Evolutionary conservation across 2,329 filamentous ascomycete species (phyloP), one percentile per base, ranked within the genome.

Genomic region (Cercospora zeina): DNA sequence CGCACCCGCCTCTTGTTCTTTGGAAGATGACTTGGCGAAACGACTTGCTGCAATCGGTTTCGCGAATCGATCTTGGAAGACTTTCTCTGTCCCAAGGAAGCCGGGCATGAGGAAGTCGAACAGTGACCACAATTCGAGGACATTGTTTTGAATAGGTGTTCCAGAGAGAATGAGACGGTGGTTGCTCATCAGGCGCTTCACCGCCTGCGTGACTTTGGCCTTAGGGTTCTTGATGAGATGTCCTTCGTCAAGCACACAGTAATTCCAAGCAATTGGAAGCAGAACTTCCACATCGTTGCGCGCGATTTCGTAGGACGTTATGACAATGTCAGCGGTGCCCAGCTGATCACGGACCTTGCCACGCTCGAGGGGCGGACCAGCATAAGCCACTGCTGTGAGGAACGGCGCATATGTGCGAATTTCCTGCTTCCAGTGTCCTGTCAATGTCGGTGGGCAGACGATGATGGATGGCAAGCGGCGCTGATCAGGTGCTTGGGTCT

Each of bases 81-180:
- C 91, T 78, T 96, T 96, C 74, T 99, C 95, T 0, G 89, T 91
- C 33, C 95, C 95, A 7, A 99, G 82, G 80, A 99, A 99, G 1
- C 95, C 96, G 2, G 96, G 95, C 95, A 99, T 99, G 64, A 99
- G 82, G 79, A 99, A 99, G 77, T 99, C 95, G 73, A 99, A 99
- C 4, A 99, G 82, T 0, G 93, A 97, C 93, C 93, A 99, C 3
- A 99, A 82, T 74, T 99, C 93, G 54, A 99, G 79, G 1, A 99
- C 93, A 68, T 97, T 97, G 77, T 97, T 97, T 76, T 97, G 93
- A 67, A 97, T 97, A 0, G 95, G 95, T 1, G 95, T 99, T 42
- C 95, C 95, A 0, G 95, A 99, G 4, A 99, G 84, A 68, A 99
- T 99, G 54, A 99, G 83, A 19, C 95, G 89, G 74, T 99, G 96